These are phyloP conservation scores for Globisporangium ultimum DNA, from an alignment of 352 stramenopile genomes.

Conservation along the genomic window DNA sequence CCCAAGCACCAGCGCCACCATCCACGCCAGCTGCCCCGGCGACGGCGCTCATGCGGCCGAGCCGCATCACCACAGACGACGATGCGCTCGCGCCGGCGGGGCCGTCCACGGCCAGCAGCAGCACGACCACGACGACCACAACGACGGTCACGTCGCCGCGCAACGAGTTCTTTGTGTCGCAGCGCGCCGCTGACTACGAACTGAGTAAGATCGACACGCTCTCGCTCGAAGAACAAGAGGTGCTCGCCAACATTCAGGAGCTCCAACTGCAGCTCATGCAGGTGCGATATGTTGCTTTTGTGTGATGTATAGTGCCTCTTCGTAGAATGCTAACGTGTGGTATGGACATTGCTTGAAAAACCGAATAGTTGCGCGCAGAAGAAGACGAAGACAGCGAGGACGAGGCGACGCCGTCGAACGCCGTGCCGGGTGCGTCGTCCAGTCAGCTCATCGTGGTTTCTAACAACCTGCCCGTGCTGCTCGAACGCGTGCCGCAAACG, in stretches of 20 bases:
- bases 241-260: slow-evolving; percentile 88
- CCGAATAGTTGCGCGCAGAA: slow-evolving; percentile 51
- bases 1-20: neutral
- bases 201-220: slow-evolving; percentile 65
- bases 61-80: slow-evolving; percentile 15
- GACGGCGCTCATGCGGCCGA: neutral
- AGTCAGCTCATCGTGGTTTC: slow-evolving; percentile 86
- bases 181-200: slow-evolving; percentile 67
- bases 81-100: neutral
- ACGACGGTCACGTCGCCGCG: slow-evolving; percentile 37
- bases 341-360: neutral
- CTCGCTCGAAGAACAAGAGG: slow-evolving; percentile 83
- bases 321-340: no score
- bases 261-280: slow-evolving; percentile 85
- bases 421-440: slow-evolving; percentile 8
- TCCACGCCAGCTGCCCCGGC: neutral
- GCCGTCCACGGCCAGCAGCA: slow-evolving; percentile 5
- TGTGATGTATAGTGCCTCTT: neutral
- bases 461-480: slow-evolving; percentile 80
- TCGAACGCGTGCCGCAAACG: slow-evolving; percentile 68
- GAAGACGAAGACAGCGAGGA: slow-evolving; percentile 64
- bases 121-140: neutral
- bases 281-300: neutral
- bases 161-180: slow-evolving; percentile 78
- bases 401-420: slow-evolving; percentile 21